Percentiles rank a stretch among this genome's conserved stretches.
phyloP scores from a whole-genome alignment of 2,329 filamentous ascomycete genomes.

The Fusarium tupiense region DNA sequence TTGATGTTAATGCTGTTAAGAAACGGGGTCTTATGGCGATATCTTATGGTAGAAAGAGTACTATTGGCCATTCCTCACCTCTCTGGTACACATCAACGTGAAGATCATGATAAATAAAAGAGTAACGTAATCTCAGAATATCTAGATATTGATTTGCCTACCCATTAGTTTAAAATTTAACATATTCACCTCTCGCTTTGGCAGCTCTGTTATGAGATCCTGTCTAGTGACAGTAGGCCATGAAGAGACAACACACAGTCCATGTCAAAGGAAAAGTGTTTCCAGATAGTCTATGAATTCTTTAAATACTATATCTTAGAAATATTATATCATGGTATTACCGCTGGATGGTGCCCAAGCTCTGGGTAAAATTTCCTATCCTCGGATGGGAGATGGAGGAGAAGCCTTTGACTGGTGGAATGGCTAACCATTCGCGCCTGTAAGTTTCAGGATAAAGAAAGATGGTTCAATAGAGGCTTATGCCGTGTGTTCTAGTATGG shows the following conservation, averaged over 20 bases:
- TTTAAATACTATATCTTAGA: background rate
- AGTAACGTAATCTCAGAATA: rapidly evolving
- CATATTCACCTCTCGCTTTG: background rate
- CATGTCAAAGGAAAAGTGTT: background rate
- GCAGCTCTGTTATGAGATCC: background rate
- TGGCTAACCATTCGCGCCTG: background rate
- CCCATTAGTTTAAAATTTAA: too few species aligned
- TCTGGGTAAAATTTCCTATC: background rate
- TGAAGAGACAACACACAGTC: too few species aligned
- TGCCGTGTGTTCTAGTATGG: background rate
- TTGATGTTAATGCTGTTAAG: too few species aligned
- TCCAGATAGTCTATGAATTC: rapidly evolving
- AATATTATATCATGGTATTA: too few species aligned
- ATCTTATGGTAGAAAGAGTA: background rate
- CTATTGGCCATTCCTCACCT: background rate
- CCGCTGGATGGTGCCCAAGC: too few species aligned
- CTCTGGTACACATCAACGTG: background rate
- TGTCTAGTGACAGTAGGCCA: too few species aligned
- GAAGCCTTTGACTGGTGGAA: background rate
- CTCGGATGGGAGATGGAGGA: too few species aligned
- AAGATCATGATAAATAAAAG: background rate
- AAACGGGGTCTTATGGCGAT: too few species aligned
- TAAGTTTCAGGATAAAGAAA: background rate
- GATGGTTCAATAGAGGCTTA: background rate
- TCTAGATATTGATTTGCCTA: background rate